These are phyloP conservation scores for Wakefieldia striispora DNA, from an alignment of 768 basidiomycete species.

Conservation along the genomic window DNA sequence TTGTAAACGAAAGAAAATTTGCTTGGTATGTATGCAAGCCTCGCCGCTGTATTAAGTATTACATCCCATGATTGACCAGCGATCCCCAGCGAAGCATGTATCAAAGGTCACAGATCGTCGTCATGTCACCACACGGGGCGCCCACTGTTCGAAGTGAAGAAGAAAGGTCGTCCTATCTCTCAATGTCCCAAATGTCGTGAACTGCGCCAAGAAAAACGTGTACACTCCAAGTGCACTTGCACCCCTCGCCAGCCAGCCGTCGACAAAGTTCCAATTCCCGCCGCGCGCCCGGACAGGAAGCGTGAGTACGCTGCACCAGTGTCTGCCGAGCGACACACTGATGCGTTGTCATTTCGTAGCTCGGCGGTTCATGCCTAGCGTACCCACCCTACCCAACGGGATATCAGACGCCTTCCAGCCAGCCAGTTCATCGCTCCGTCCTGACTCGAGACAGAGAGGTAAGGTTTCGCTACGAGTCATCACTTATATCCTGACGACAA, in stretches of 20 bases:
- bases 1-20: constrained; percentile 68
- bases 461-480: neutral
- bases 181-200: constrained; percentile 87
- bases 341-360: constrained; percentile 38
- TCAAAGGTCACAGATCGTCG: constrained; percentile 92
- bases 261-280: constrained; percentile 33
- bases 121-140: constrained; percentile 83
- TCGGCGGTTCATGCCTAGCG: constrained; percentile 66
- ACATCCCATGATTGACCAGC: constrained; percentile 11
- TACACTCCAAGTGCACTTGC: constrained; percentile 84
- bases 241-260: constrained; percentile 36
- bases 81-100: constrained; percentile 75
- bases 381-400: constrained; percentile 73
- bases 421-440: constrained; percentile 26
- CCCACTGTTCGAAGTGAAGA: constrained; percentile 91
- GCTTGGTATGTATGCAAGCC: constrained; percentile 66
- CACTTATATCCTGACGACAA: neutral
- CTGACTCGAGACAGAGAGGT: constrained; percentile 55
- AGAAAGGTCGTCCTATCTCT: constrained; percentile 88
- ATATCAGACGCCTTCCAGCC: constrained; percentile 51
- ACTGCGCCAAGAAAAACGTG: constrained; percentile 72
- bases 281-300: constrained; percentile 33
- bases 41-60: neutral
- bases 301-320: constrained; percentile 18
- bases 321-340: constrained; percentile 14